Evolutionary conservation across 768 basidiomycete species (phyloP).

Genomic region (Boletellus emodensis): DNA sequence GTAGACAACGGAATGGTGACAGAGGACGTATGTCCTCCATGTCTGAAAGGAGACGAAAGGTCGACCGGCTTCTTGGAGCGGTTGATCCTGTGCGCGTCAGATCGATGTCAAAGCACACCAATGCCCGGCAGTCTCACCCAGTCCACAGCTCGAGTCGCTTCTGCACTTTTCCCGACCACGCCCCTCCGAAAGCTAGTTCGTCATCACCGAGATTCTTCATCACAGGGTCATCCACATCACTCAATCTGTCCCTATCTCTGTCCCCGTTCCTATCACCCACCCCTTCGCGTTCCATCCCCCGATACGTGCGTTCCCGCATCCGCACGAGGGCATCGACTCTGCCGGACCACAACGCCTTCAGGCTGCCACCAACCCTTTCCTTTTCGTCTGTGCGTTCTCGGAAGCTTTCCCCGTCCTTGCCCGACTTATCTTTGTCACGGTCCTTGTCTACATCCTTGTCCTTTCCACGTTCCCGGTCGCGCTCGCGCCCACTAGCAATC

Average conservation of each 20-base stretch:
- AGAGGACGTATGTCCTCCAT: constrained; percentile 22
- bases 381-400: constrained; percentile 33
- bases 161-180: constrained; percentile 41
- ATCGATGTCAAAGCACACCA: background rate
- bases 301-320: constrained; percentile 26
- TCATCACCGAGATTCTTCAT: constrained; percentile 28
- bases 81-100: constrained; percentile 28
- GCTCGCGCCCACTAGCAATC: constrained; percentile 34
- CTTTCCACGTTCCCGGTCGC: constrained; percentile 30
- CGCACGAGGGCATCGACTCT: constrained; percentile 24
- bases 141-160: constrained; percentile 49
- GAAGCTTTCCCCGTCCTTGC: constrained; percentile 33
- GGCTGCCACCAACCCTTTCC: constrained; percentile 31
- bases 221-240: constrained; percentile 28
- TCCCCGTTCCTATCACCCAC: constrained; percentile 26
- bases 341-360: constrained; percentile 34
- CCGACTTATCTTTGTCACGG: constrained; percentile 35
- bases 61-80: constrained; percentile 32
- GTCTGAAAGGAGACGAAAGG: constrained; percentile 22
- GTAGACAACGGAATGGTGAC: constrained; percentile 30
- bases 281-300: constrained; percentile 24
- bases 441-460: constrained; percentile 33
- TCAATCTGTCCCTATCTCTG: constrained; percentile 29
- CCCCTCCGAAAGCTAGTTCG: constrained; percentile 32
- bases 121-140: constrained; percentile 32